Evolutionary conservation across 1,284 basidiomycete species (phyloP), one percentile per base, ranked within the genome.

Genomic region (Irpex sp.): DNA sequence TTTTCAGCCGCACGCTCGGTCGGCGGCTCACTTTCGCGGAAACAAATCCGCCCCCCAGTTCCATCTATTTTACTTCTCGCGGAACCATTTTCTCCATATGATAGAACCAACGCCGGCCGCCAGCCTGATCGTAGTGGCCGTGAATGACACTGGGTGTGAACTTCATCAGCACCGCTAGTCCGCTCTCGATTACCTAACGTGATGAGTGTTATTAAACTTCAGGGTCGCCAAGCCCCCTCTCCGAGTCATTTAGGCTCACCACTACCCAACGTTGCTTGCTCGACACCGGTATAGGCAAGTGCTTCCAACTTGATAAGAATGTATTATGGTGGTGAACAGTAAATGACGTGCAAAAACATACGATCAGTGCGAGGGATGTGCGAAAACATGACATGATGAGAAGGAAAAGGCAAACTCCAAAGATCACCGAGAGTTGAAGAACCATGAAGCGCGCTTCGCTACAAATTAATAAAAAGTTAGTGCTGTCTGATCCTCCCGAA

Each of bases 361-460:
- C 74, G 76, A 73, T 69, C 70, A 71, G 63, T 66, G 67, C 70
- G 65, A 68, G 61, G 66, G 70, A 70, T 70, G 71, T 72, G 69
- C 63, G 65, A 67, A 62, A 65, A 69, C 57, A 66, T 52, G 60
- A 61, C 3, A 61, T 47, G 57, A 62, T 55, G 61, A 58, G 51
- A 64, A 60, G 9, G 57, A 64, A 58, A 59, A 51, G 26, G 65
- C 55, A 49, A 26, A 62, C 61, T 59, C 74, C 83, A 77, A 87
- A 77, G 86, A 85, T 69, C 88, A 63, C 49, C 49, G 49, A 40
- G 62, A 87, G 75, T 88, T 90, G 83, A 93, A 93, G 78, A 93
- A 93, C 91, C 91, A 93, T 60, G 92, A 93, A 59, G 91, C 90
- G 66, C 91, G 90, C 79, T 93, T 93, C 69, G 89, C 92, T 93